phyloP scores from a whole-genome alignment of 345 rosid species.

The Geranium rotundifolium region DNA sequence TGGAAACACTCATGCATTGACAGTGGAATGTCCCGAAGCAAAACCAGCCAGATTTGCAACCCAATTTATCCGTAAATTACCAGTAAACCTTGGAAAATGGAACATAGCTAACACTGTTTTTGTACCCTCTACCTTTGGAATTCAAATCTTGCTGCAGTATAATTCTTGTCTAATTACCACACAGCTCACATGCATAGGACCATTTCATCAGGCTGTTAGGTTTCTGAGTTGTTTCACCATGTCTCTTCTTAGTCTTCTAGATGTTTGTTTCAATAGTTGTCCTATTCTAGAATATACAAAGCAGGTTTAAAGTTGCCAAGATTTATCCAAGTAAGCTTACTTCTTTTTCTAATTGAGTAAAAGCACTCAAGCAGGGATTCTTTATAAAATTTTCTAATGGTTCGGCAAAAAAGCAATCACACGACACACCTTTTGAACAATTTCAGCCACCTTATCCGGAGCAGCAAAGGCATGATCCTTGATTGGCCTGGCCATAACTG shows the following conservation, averaged over 20 bases:
- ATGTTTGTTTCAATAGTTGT: neutral
- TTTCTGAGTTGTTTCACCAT: neutral
- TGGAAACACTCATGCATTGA: too few relatives aligned
- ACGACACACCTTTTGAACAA: slow-evolving; percentile 30
- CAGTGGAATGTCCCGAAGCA: neutral
- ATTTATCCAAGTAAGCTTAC: neutral
- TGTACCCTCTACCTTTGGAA: too few relatives aligned
- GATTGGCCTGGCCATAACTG: slow-evolving; percentile 71
- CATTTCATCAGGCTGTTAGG: neutral
- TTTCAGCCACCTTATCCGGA: slow-evolving; percentile 91
- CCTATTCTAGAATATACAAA: neutral
- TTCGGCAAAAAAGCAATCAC: neutral
- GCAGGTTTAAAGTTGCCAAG: neutral
- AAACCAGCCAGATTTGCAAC: neutral
- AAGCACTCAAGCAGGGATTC: neutral
- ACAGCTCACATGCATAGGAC: neutral
- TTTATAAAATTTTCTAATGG: neutral
- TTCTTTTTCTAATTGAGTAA: neutral
- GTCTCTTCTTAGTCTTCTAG: neutral
- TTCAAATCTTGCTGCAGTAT: neutral
- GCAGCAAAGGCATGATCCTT: slow-evolving; percentile 95
- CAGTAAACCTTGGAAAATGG: neutral
- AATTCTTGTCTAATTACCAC: neutral
- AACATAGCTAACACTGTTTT: neutral
- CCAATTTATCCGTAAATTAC: neutral